Base-by-base conservation (phyloP, 2,329 filamentous ascomycete species). In the Exophiala dermatitidis region DNA sequence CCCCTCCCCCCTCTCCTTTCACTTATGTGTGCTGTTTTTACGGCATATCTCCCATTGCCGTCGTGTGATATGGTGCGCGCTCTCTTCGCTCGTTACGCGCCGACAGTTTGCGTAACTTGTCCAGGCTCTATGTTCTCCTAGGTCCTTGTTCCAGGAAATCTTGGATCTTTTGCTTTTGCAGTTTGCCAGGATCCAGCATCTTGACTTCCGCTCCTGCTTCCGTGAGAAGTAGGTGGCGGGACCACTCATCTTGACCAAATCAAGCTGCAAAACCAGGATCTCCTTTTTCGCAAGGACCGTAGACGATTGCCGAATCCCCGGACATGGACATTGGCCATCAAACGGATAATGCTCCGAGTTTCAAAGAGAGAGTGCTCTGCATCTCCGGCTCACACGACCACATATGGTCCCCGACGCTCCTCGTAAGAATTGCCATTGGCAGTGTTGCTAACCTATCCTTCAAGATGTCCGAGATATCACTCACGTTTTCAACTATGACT, bases 401-500 rank as follows among this genome's bases (percentile, higher is more conserved):
- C 77, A 75, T 75, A 76, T 73, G 71, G 78, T 78, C 69, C 70
- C 67, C 52, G 46, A 52, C 64, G 65, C 67, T 19, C 19, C 67
- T 68, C 71, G 70, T 70, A 65, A 70, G 70, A 65, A 64, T 41
- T 70, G 64, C 63, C 76, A 74, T 77, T 80, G 50, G 53, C 55
- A 48, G 50, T 67, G 68, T 71, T 82, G 82, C 89, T 95, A 94
- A 95, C 87, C 80, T 82, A 80, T 77, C 72, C 77, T 68, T 76
- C 70, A 96, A 97, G 93, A 98, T 86, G 93, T 98, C 79, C 91
- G 90, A 78, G 95, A 98, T 82, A 98, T 98, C 79, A 97, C 93
- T 76, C 93, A 98, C 78, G 93, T 98, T 76, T 82, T 98, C 77
- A 97, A 97, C 84, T 96, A 97, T 88, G 93, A 97, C 74, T 97